Evolutionary conservation across 2,329 filamentous ascomycete species (phyloP), one percentile per base, ranked within the genome.

Genomic region (Trichoderma sp.): DNA sequence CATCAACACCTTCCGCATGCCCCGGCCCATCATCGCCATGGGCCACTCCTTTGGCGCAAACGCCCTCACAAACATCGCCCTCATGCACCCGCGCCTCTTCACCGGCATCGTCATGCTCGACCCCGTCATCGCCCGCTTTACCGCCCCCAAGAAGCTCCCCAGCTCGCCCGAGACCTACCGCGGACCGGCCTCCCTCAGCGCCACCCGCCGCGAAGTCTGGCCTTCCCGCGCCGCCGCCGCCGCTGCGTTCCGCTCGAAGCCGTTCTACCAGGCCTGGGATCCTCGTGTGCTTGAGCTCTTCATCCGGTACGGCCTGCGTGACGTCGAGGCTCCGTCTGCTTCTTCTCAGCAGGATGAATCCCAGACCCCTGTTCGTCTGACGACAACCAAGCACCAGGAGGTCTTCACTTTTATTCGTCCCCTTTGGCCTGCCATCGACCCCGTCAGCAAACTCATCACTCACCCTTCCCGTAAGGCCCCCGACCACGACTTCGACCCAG

Each of bases 31-130:
- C 23, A 82, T 98, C 74, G 95, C 93, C 71, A 81, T 98, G 32
- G 95, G 94, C 17, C 95, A 98, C 82, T 97, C 93, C 76, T 95
- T 97, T 85, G 95, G 95, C 75, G 94, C 88, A 74, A 89, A 88
- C 78, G 88, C 92, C 72, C 86, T 98, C 68, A 85, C 88, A 68
- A 90, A 93, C 75, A 85, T 95, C 17, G 85, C 93, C 5, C 84
- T 95, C 12, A 87, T 94, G 75, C 92, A 97, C 81, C 94, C 95
- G 2, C 91, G 94, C 8, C 88, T 98, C 23, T 86, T 98, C 74
- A 88, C 90, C 73, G 88, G 89, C 8, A 81, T 97, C 7, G 84
- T 97, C 58, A 87, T 97, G 36, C 83, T 98, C n/a, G 95, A 98
- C 78, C 94, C 95, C 0, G 92, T 96, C 73, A 91, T 97, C 75